These are phyloP conservation scores for Striga asiatica DNA, from an alignment of 257 asterid genomes.

Conservation along the genomic window DNA sequence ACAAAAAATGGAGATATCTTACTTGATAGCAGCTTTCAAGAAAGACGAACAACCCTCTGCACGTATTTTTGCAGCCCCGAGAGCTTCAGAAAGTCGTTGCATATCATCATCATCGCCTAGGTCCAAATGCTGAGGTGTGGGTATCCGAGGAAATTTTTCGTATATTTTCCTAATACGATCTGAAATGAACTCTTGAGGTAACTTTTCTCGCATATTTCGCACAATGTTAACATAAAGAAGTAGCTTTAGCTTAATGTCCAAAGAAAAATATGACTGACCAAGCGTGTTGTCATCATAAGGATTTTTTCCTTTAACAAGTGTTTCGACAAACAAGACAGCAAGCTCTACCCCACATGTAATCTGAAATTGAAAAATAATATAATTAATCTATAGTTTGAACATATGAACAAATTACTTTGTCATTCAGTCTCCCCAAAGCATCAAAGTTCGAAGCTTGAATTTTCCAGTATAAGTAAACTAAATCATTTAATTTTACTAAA, in stretches of 20 bases:
- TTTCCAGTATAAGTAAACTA: slow-evolving; percentile 9
- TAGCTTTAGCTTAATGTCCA: background rate
- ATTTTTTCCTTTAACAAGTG: slow-evolving; percentile 73
- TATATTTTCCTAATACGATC: slow-evolving; percentile 73
- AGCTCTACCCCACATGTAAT: slow-evolving; percentile 96
- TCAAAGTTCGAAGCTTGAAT: slow-evolving; percentile 4
- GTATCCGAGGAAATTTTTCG: slow-evolving; percentile 64
- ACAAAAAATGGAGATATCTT: slow-evolving; percentile 18
- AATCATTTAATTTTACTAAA: too few species aligned
- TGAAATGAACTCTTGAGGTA: slow-evolving; percentile 27
- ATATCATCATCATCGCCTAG: slow-evolving; percentile 70
- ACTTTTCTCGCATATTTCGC: slow-evolving; percentile 14
- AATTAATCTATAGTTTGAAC: background rate
- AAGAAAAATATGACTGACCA: slow-evolving; percentile 47
- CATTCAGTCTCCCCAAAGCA: slow-evolving; percentile 8
- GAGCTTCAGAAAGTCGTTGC: slow-evolving; percentile 77
- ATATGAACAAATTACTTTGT: background rate
- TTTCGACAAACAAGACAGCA: slow-evolving; percentile 73
- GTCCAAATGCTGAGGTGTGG: slow-evolving; percentile 84
- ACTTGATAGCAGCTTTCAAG: slow-evolving; percentile 81
- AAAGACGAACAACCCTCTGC: slow-evolving; percentile 82
- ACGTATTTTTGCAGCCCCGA: slow-evolving; percentile 88
- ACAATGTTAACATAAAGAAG: slow-evolving; percentile 2
- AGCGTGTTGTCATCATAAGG: slow-evolving; percentile 54
- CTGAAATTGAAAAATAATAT: slow-evolving; percentile 26